Base-by-base conservation (phyloP, 352 stramenopile species). In the Globisporangium yorkense region DNA sequence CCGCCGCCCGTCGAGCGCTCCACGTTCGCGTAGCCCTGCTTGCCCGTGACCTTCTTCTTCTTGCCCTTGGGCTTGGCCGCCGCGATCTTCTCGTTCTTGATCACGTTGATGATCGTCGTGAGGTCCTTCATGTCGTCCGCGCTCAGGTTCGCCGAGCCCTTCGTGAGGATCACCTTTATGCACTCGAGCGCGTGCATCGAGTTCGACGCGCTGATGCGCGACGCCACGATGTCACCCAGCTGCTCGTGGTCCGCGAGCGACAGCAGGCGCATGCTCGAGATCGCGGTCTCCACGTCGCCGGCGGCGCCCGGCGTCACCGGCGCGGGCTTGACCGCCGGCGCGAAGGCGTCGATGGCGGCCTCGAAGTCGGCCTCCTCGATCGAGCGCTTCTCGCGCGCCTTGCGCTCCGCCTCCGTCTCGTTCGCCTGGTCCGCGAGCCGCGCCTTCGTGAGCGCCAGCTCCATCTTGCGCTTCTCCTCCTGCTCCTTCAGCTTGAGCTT, bases 21-120 rank as follows among this genome's bases (percentile, higher is more conserved):
- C 16, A 93, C 80, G 56, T 91, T 93, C 40, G 83, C 76, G 58
- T 91, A 93, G 40, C 83, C 80, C 65, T 91, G 78, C 53, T 87
- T 88, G 54, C 83, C 83, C 16, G 75, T 77, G 51, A 71, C 63
- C 71, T 91, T 91, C 76, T 91, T 93, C 70, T 93, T 93, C 75
- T 93, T 93, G 50, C 69, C 65, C 70, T 93, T 93, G 31, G 82
- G 80, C 69, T 93, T 93, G 45, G 83, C 76, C 13, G 77, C 70
- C 21, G 73, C 71, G 63, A 93, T 93, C 67, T 93, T 93, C 44
- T 93, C 83, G 67, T 93, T 93, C 74, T 93, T 90, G 61, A 93
- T 85, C 51, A 92, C 79, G 67, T 93, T 93, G 59, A 91, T 77
- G 45, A 91, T 86, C 51, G 83, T 93, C 63, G 79, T 91, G 49